Evolutionary conservation across 345 rosid genomes (phyloP).

Genomic region (Citrus australasica): DNA sequence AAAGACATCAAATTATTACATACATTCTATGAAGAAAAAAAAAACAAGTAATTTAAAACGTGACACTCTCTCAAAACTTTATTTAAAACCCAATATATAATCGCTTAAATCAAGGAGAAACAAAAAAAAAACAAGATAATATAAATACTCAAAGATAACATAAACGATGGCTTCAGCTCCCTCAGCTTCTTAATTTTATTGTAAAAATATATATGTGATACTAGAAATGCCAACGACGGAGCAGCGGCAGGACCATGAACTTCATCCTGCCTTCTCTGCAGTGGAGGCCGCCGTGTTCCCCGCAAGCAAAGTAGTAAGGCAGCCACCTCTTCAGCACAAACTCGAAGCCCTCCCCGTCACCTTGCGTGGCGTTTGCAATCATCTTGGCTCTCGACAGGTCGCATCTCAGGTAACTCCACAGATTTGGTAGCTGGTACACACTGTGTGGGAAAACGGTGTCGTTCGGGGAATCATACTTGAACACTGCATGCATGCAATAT

Average conservation of each 20-base stretch:
- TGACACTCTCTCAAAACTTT: too few species aligned
- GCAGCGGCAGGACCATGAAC: conserved; percentile 50
- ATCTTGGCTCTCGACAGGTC: conserved; percentile 42
- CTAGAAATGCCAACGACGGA: conserved; percentile 23
- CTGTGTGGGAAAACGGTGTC: conserved; percentile 48
- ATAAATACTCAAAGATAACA: too few species aligned
- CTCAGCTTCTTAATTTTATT: too few species aligned
- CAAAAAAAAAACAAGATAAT: too few species aligned
- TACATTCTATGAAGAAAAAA: too few species aligned
- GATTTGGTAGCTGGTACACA: conserved; percentile 54
- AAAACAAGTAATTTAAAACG: background rate
- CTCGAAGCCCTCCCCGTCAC: conserved; percentile 61
- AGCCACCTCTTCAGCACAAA: conserved; percentile 36
- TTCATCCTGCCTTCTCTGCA: conserved; percentile 67
- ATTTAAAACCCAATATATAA: too few species aligned
- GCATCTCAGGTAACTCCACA: conserved; percentile 44
- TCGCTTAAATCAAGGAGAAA: too few species aligned
- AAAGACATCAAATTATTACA: background rate
- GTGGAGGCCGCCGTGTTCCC: conserved; percentile 52
- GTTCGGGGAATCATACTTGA: conserved; percentile 56
- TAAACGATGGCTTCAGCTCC: too few species aligned
- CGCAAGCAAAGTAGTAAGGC: conserved; percentile 70
- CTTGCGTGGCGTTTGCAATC: conserved; percentile 52
- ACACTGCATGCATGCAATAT: conserved; percentile 41
- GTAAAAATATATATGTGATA: background rate